These are phyloP conservation scores for Adansonia madagascariensis DNA, from an alignment of 441 rosid genomes.

Conservation along the genomic window DNA sequence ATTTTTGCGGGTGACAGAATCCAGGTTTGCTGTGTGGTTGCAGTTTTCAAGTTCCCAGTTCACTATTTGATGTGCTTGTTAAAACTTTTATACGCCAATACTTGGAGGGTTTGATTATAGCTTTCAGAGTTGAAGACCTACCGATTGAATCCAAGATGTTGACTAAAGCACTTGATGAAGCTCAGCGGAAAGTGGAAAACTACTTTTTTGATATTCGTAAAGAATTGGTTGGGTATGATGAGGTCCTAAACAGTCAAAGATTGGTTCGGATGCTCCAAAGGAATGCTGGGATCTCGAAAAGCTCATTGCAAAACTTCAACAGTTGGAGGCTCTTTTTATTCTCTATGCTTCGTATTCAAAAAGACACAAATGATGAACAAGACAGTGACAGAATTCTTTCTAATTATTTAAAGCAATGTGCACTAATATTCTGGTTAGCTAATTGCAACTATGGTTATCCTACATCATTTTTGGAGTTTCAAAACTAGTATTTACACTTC, in stretches of 20 bases:
- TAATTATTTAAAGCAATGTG: slow-evolving; percentile 18
- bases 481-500: background rate
- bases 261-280: slow-evolving; percentile 72
- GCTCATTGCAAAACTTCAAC: slow-evolving; percentile 91
- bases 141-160: slow-evolving; percentile 94
- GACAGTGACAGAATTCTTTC: slow-evolving; percentile 16
- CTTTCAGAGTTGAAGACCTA: slow-evolving; percentile 93
- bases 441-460: background rate
- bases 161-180: slow-evolving; percentile 96
- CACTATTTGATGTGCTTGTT: slow-evolving; percentile 13
- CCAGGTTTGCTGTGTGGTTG: slow-evolving; percentile 57
- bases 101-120: slow-evolving; percentile 91
- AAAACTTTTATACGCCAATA: slow-evolving; percentile 32
- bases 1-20: slow-evolving; percentile 94
- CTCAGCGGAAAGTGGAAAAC: slow-evolving; percentile 96
- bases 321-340: slow-evolving; percentile 49
- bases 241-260: slow-evolving; percentile 95
- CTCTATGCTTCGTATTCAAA: background rate
- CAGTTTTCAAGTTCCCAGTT: slow-evolving; percentile 24
- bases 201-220: slow-evolving; percentile 93
- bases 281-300: slow-evolving; percentile 94
- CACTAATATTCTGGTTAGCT: background rate
- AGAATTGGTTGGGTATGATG: slow-evolving; percentile 92
- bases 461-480: background rate
- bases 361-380: background rate